These are phyloP conservation scores for Stephanodiscus triporus DNA, from an alignment of 108 stramenopile genomes.

Conservation along the genomic window DNA sequence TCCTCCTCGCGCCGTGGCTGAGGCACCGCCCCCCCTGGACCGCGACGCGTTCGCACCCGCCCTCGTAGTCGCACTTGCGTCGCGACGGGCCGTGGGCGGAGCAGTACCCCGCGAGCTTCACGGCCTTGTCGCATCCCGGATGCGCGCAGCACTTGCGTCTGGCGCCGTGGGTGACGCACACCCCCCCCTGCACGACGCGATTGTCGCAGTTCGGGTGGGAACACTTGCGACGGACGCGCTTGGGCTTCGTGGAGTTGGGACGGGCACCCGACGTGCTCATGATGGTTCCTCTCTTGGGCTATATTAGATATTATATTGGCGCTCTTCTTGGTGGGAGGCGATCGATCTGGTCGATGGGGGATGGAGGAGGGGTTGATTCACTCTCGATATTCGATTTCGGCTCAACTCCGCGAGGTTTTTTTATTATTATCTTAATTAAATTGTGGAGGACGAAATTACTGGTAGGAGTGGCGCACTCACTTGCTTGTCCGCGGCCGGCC, in stretches of 20 bases:
- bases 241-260: constrained; percentile 30
- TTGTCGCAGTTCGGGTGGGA: constrained; percentile 35
- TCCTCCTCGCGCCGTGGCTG: constrained; percentile 42
- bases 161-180: constrained; percentile 58
- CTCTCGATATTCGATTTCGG: no score
- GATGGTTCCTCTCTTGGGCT: no score
- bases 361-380: no score
- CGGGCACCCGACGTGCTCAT: no score
- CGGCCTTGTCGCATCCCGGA: constrained; percentile 42
- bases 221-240: constrained; percentile 44
- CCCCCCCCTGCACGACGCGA: constrained; percentile 54
- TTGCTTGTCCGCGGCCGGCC: no score
- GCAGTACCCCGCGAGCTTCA: constrained; percentile 47
- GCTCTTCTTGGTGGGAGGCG: no score
- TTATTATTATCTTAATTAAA: no score
- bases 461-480: no score
- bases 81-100: constrained; percentile 44
- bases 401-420: no score
- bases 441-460: no score
- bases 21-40: constrained; percentile 49
- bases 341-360: no score
- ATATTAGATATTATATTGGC: no score
- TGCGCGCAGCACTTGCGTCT: constrained; percentile 41
- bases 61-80: constrained; percentile 31
- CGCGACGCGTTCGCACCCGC: constrained; percentile 29